phyloP scores from a whole-genome alignment of 1,139 yeast species.

The Debaryomycetaceae sp. region DNA sequence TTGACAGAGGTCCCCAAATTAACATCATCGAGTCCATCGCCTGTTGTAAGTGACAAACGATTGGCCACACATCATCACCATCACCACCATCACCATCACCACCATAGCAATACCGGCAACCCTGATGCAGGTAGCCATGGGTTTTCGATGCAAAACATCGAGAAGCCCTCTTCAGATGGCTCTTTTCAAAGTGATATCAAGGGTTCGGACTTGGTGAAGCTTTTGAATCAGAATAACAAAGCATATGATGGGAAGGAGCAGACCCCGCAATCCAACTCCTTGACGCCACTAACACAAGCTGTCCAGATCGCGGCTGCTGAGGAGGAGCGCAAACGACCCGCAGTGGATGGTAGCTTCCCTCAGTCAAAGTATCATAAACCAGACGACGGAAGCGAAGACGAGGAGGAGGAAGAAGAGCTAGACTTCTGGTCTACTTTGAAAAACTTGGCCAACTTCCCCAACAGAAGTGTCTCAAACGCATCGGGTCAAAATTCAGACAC shows the following conservation, averaged over 20 bases:
- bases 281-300: slow-evolving; percentile 44
- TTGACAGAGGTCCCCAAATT: slow-evolving; percentile 68
- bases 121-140: background rate
- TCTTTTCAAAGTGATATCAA: slow-evolving; percentile 12
- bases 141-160: background rate
- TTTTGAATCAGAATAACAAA: slow-evolving; percentile 27
- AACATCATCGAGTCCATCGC: slow-evolving; percentile 51
- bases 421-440: slow-evolving; percentile 75
- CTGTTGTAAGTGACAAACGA: slow-evolving; percentile 15
- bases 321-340: slow-evolving; percentile 18
- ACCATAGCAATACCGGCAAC: slow-evolving; percentile 12
- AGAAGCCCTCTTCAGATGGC: background rate
- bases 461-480: slow-evolving; percentile 13
- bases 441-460: slow-evolving; percentile 37
- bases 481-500: background rate
- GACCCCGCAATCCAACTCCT: slow-evolving; percentile 15
- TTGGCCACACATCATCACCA: slow-evolving; percentile 16
- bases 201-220: slow-evolving; percentile 40
- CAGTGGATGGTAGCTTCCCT: slow-evolving; percentile 5
- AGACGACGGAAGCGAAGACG: slow-evolving; percentile 15
- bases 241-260: slow-evolving; percentile 3
- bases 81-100: slow-evolving; percentile 30
- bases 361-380: slow-evolving; percentile 10
- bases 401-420: slow-evolving; percentile 39
- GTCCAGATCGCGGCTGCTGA: slow-evolving; percentile 41